Percentiles rank a stretch among this genome's conserved stretches.
phyloP scores from a whole-genome alignment of 768 basidiomycete species.

The Xerocomellus amylosporus region DNA sequence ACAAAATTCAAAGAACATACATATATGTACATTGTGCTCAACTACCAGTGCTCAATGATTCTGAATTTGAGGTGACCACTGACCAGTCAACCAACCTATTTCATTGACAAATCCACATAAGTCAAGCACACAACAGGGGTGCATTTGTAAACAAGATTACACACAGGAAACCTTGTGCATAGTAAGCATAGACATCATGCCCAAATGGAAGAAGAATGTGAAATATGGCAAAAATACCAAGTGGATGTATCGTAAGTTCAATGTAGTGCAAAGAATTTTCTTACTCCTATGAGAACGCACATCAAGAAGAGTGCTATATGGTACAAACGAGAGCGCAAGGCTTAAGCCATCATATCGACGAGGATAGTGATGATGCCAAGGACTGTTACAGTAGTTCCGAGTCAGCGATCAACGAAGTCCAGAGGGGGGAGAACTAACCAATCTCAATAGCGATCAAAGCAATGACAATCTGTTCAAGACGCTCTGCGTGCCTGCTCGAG shows the following conservation, averaged over 20 bases:
- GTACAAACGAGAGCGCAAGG: slow-evolving; percentile 8
- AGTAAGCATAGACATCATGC: neutral
- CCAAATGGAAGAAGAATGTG: neutral
- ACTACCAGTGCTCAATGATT: too few relatives aligned
- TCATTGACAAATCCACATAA: too few relatives aligned
- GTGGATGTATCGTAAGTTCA: slow-evolving; percentile 3
- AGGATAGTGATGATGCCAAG: slow-evolving; percentile 89
- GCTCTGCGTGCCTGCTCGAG: slow-evolving; percentile 84
- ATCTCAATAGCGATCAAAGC: slow-evolving; percentile 88
- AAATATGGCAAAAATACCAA: slow-evolving; percentile 1
- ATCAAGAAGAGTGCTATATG: slow-evolving; percentile 2
- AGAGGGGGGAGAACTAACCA: slow-evolving; percentile 40
- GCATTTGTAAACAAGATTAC: neutral
- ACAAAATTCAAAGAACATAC: too few relatives aligned
- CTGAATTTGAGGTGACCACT: too few relatives aligned
- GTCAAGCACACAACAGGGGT: neutral
- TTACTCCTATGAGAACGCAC: slow-evolving; percentile 5
- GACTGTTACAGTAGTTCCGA: slow-evolving; percentile 40
- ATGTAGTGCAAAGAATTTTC: neutral
- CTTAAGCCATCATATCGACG: slow-evolving; percentile 73
- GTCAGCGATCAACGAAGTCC: neutral
- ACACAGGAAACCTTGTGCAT: neutral
- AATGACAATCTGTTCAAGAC: slow-evolving; percentile 91
- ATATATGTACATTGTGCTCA: too few relatives aligned
- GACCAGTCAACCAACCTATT: too few relatives aligned